Evolutionary conservation across 257 asterid genomes (phyloP).

Genomic region (Scutellaria baicalensis): DNA sequence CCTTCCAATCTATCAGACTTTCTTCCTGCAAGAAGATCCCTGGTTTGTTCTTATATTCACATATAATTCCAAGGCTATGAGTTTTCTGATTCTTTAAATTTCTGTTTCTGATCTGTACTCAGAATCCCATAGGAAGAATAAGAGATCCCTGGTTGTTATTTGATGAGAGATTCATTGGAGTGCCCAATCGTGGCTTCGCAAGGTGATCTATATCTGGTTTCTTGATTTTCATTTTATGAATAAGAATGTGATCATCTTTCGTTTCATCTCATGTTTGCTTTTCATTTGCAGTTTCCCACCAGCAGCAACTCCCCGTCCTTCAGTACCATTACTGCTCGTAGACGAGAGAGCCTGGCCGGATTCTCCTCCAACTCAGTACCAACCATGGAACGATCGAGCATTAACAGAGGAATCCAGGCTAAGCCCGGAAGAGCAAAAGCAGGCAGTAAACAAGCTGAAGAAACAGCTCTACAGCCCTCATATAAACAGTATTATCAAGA

Average conservation of each 20-base stretch:
- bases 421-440: slow-evolving; percentile 46
- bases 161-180: slow-evolving; percentile 28
- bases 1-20: slow-evolving; percentile 10
- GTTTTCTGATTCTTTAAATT: neutral
- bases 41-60: slow-evolving; percentile 14
- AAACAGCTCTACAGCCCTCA: slow-evolving; percentile 71
- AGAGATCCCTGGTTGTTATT: slow-evolving; percentile 32
- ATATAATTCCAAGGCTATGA: neutral
- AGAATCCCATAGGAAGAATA: slow-evolving; percentile 34
- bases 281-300: slow-evolving; percentile 36
- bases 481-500: slow-evolving; percentile 36
- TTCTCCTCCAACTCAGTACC: slow-evolving; percentile 7
- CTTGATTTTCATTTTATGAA: neutral
- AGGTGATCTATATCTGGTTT: slow-evolving; percentile 24
- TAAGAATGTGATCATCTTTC: neutral
- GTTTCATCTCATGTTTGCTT: neutral
- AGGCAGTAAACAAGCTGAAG: slow-evolving; percentile 46
- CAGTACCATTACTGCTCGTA: slow-evolving; percentile 15
- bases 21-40: slow-evolving; percentile 6
- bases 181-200: slow-evolving; percentile 20
- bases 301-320: slow-evolving; percentile 9
- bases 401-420: slow-evolving; percentile 33
- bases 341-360: slow-evolving; percentile 2
- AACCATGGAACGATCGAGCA: slow-evolving; percentile 7
- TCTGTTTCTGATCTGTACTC: neutral